A percentile compares a stretch with the other conserved stretches of the same genome.
Conservation (phyloP, 805 yeast species). For the Candida xiaguanensis region DNA sequence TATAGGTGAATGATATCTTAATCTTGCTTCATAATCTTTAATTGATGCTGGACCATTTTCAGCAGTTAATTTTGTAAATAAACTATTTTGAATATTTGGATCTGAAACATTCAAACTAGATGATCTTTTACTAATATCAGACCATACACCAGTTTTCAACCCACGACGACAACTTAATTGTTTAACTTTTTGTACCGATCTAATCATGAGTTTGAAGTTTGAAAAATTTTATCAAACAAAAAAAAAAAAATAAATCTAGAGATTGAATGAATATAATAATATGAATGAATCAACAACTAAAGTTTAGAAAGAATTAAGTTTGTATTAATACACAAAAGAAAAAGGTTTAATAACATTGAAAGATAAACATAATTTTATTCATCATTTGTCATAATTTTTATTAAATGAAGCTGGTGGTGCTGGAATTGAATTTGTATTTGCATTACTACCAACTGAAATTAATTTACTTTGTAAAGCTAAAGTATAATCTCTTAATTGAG, state of each 20-base stretch:
- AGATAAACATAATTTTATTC: neutral
- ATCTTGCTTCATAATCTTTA: conserved; percentile 37
- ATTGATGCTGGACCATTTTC: conserved; percentile 52
- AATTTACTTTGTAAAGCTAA: conserved; percentile 65
- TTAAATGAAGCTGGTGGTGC: conserved; percentile 6
- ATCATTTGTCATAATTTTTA: conserved; percentile 4
- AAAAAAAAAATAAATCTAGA: conserved; percentile 6
- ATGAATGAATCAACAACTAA: too few relatives aligned
- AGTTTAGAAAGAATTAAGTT: neutral
- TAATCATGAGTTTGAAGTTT: neutral
- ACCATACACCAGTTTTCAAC: conserved; percentile 21
- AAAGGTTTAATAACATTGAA: neutral
- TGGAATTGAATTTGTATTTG: conserved; percentile 2
- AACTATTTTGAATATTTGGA: conserved; percentile 16
- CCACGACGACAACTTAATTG: conserved; percentile 1
- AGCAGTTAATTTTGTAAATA: conserved; percentile 22
- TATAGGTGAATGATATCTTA: conserved; percentile 62
- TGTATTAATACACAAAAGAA: neutral
- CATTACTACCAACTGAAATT: conserved; percentile 20
- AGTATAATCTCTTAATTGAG: conserved; percentile 68
- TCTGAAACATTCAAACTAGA: conserved; percentile 22
- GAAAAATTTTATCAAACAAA: conserved; percentile 4
- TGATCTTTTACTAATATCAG: conserved; percentile 28
- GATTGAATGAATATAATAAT: too few relatives aligned
- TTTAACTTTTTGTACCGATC: neutral